A percentile compares a stretch with the other conserved stretches of the same genome.
Evolutionary conservation across 2,329 filamentous ascomycete genomes (phyloP).

Genomic region (Sporothrix brunneoviolacea): DNA sequence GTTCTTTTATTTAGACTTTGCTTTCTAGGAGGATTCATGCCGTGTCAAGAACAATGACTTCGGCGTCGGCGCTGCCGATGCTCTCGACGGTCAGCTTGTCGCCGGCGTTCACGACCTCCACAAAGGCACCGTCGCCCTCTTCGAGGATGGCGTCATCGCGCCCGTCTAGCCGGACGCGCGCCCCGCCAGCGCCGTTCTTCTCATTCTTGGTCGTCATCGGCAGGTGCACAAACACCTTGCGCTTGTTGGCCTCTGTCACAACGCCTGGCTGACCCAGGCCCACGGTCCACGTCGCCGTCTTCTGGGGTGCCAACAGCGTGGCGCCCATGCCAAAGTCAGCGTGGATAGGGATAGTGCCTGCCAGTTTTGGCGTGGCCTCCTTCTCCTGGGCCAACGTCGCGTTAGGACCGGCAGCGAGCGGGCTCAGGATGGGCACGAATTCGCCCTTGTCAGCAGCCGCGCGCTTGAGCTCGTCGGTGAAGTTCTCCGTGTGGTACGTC

Average conservation of each 20-base stretch:
- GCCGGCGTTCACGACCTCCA: conserved; percentile 53
- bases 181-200: conserved; percentile 56
- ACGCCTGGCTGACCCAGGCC: conserved; percentile 54
- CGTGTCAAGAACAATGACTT: conserved; percentile 62
- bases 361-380: conserved; percentile 53
- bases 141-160: conserved; percentile 58
- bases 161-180: conserved; percentile 62
- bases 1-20: background rate
- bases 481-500: conserved; percentile 68
- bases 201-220: conserved; percentile 54
- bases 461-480: conserved; percentile 64
- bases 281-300: conserved; percentile 56
- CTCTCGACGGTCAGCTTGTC: conserved; percentile 61
- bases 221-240: conserved; percentile 75
- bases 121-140: conserved; percentile 64
- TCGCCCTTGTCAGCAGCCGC: conserved; percentile 36
- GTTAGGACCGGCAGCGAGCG: conserved; percentile 58
- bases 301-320: conserved; percentile 60
- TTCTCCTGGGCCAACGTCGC: conserved; percentile 58
- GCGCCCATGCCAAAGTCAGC: conserved; percentile 80
- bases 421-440: conserved; percentile 71
- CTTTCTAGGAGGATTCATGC: conserved; percentile 30
- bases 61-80: conserved; percentile 60
- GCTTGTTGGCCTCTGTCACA: conserved; percentile 43
- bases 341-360: conserved; percentile 72